Percentiles rank a stretch among this genome's conserved stretches.
Conservation (phyloP, 139 green algal genomes). For the Pleodorina starrii region DNA sequence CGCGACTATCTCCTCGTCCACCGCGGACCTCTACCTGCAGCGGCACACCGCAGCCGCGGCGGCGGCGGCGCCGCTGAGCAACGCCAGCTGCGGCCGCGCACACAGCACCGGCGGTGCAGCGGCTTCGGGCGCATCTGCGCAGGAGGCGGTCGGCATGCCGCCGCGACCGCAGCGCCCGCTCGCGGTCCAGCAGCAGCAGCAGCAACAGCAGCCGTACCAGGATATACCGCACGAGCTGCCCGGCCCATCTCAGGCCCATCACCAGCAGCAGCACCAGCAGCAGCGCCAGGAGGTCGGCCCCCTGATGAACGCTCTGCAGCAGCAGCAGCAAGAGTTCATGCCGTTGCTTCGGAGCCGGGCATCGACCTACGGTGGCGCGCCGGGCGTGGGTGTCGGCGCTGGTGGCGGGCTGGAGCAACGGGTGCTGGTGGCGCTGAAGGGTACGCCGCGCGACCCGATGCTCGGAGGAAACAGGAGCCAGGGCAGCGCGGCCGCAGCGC, state of each 20-base stretch:
- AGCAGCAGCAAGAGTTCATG: constrained; percentile 30
- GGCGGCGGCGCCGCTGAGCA: too few species aligned
- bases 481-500: background rate
- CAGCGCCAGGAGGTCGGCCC: background rate
- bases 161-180: too few species aligned
- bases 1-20: too few species aligned
- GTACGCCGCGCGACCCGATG: background rate
- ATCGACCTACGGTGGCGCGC: background rate
- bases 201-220: background rate
- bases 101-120: too few species aligned
- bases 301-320: background rate
- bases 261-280: background rate
- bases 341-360: background rate
- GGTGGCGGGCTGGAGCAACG: background rate
- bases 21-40: too few species aligned
- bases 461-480: background rate
- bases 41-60: too few species aligned
- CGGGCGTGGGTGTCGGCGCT: too few species aligned
- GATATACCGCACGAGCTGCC: too few species aligned
- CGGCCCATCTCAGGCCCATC: background rate
- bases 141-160: too few species aligned
- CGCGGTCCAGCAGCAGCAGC: too few species aligned
- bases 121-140: too few species aligned
- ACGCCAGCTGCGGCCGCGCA: too few species aligned
- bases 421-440: background rate